Percentiles rank a stretch among this genome's conserved stretches.
These are phyloP conservation scores for Thermomyces lanuginosus DNA, from an alignment of 2,329 filamentous ascomycete genomes.

Conservation along the genomic window DNA sequence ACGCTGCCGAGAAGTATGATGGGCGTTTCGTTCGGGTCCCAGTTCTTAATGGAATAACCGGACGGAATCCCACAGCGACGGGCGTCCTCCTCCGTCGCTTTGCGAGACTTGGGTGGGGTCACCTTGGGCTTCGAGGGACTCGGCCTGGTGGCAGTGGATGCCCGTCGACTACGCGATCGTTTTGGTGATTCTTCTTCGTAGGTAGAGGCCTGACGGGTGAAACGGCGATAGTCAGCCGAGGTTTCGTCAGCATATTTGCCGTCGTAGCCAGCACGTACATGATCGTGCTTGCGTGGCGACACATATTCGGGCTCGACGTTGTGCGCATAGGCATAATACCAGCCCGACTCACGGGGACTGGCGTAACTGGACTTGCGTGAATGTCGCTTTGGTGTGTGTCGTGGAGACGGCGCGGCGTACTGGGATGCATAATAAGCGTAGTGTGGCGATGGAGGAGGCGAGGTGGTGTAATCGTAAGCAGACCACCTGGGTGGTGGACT, in stretches of 20 bases:
- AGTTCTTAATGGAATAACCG: conserved; percentile 93
- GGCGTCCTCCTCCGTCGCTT: conserved; percentile 51
- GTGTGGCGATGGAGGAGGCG: conserved; percentile 35
- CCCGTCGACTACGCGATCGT: conserved; percentile 36
- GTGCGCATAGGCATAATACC: conserved; percentile 30
- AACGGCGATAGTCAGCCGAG: conserved; percentile 38
- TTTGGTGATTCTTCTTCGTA: conserved; percentile 39
- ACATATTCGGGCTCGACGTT: conserved; percentile 33
- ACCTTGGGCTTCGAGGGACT: conserved; percentile 26
- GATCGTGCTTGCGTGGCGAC: conserved; percentile 41
- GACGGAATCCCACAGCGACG: conserved; percentile 54
- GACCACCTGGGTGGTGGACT: conserved; percentile 33
- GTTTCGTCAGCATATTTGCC: too few relatives aligned
- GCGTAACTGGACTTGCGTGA: conserved; percentile 41
- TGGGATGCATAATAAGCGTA: conserved; percentile 39
- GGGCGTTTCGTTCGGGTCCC: conserved; percentile 86
- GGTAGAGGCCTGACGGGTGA: conserved; percentile 37
- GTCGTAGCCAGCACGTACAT: conserved; percentile 48
- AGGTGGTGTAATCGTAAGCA: conserved; percentile 32
- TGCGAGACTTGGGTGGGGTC: conserved; percentile 20
- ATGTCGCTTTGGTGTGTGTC: conserved; percentile 33
- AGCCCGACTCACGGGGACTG: conserved; percentile 27
- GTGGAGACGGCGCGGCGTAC: conserved; percentile 34
- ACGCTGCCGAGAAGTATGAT: conserved; percentile 90
- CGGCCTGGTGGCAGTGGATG: conserved; percentile 36